Conservation (phyloP, 805 yeast genomes). For the Wickerhamomyces bovis region DNA sequence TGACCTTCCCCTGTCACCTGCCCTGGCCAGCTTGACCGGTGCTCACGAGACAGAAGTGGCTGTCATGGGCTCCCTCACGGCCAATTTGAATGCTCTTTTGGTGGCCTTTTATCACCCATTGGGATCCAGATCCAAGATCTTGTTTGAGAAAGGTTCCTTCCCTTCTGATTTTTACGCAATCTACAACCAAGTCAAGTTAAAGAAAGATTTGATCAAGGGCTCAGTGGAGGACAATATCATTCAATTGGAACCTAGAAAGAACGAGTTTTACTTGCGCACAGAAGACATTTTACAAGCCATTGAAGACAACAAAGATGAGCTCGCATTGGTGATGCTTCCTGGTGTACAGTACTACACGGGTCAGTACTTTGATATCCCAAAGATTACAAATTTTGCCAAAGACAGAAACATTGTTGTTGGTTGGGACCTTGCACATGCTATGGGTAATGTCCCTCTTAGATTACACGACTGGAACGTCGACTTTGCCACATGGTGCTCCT, state of each 20-base stretch:
- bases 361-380: conserved; percentile 69
- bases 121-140: conserved; percentile 53
- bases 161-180: conserved; percentile 92
- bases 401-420: conserved; percentile 55
- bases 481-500: conserved; percentile 93
- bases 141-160: conserved; percentile 83
- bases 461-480: conserved; percentile 89
- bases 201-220: conserved; percentile 36
- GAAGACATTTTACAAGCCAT: conserved; percentile 56
- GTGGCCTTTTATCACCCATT: conserved; percentile 69
- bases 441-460: conserved; percentile 71
- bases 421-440: conserved; percentile 96
- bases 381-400: conserved; percentile 64
- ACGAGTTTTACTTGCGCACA: conserved; percentile 52
- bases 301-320: conserved; percentile 46
- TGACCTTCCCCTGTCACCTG: conserved; percentile 68
- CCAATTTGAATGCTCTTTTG: conserved; percentile 71
- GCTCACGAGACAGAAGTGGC: conserved; percentile 76
- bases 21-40: conserved; percentile 71
- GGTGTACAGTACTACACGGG: conserved; percentile 94
- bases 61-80: conserved; percentile 79
- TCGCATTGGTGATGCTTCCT: conserved; percentile 74
- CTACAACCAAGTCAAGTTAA: conserved; percentile 60
- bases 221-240: conserved; percentile 49
- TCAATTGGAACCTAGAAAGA: conserved; percentile 55